Base-by-base conservation (phyloP, 2,329 filamentous ascomycete genomes). In the Aspergillus texensis region DNA sequence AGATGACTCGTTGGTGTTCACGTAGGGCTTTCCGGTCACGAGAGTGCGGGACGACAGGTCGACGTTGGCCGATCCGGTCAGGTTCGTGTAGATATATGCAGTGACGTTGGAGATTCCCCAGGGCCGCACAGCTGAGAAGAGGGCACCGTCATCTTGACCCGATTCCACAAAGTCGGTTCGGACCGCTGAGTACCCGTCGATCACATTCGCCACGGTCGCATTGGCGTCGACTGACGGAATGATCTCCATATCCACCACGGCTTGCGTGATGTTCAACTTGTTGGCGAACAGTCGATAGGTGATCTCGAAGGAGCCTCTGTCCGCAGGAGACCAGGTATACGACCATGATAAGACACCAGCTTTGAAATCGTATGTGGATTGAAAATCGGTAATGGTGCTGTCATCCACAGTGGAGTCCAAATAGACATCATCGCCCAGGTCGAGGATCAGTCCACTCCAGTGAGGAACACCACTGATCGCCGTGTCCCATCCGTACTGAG, bases 381-480 rank as follows among this genome's bases (percentile, higher is more conserved):
- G 76, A 71, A 91, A 92, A 63, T 85, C 78, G 4, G 82, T 84
- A 60, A 93, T 85, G 16, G 88, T 85, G 0, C 77, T 77, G 36
- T 82, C 83, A 54, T 86, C 80, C 2, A 89, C 87, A 0, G 82
- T 86, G 3, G 89, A 86, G 77, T 89, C 84, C 36, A 92, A 79
- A 55, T 85, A 82, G 10, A 79, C 77, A 28, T 81, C 81, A 61
- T 84, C 80, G 3, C 84, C 84, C 3, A 86, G 77, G 58, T 87
- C 82, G 21, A 91, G 79, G 41, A 88, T 74, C 43, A 91, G 77
- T 1, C 85, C 87, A 30, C 83, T 83, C 83, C 88, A 90, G 72
- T 92, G 89, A 8, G 90, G 90, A 19, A 93, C 83, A 28, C 90
- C 90, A 58, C 85, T 86, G 65, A 92, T 90, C 57, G 90, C 88